phyloP scores from a whole-genome alignment of 768 basidiomycete species.

The Leccinum rimulosum region DNA sequence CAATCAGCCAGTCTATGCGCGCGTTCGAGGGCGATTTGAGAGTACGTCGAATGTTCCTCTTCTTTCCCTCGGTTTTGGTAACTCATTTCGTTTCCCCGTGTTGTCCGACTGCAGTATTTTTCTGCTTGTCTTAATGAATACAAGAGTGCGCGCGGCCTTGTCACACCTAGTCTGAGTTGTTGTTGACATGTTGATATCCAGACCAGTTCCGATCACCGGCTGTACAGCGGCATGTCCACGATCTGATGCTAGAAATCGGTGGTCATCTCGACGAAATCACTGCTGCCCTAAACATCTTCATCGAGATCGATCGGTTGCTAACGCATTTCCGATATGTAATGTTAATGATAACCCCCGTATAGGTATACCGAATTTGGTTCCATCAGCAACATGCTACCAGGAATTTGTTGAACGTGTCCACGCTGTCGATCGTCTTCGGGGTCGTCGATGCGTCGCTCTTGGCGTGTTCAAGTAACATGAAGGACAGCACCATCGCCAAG shows the following conservation, averaged over 20 bases:
- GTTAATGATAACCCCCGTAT: conserved; percentile 14
- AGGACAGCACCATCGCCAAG: conserved; percentile 31
- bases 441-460: conserved; percentile 49
- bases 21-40: conserved; percentile 48
- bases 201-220: conserved; percentile 50
- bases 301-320: conserved; percentile 44
- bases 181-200: conserved; percentile 16
- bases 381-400: conserved; percentile 48
- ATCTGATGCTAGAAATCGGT: conserved; percentile 45
- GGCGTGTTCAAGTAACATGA: conserved; percentile 39
- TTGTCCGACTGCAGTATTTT: conserved; percentile 41
- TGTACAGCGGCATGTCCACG: conserved; percentile 52
- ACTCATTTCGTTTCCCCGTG: background rate
- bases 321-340: background rate
- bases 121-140: conserved; percentile 46
- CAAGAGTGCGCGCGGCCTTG: conserved; percentile 31
- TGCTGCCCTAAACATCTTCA: conserved; percentile 45
- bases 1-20: conserved; percentile 45
- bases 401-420: conserved; percentile 50
- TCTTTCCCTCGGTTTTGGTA: too few relatives aligned
- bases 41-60: conserved; percentile 21
- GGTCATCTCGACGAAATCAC: conserved; percentile 51
- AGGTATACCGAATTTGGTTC: conserved; percentile 53
- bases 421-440: conserved; percentile 53
- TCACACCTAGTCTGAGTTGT: background rate